Conservation (phyloP, 352 stramenopile genomes). For the Pythium dissimile region DNA sequence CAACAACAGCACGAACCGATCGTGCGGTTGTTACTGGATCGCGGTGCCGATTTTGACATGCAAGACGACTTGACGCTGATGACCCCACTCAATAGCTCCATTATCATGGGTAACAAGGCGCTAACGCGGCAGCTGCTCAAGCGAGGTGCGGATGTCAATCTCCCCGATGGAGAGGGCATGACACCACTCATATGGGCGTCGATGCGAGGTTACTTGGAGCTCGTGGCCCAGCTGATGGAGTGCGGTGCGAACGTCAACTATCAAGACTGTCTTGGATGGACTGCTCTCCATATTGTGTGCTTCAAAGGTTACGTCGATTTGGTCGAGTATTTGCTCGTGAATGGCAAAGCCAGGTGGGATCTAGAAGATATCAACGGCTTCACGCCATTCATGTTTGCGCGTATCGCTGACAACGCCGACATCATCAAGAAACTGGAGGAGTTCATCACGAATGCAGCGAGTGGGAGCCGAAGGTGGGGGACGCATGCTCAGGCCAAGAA, state of each 20-base stretch:
- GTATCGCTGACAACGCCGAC: constrained; percentile 63
- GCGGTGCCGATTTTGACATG: constrained; percentile 58
- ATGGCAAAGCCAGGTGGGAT: constrained; percentile 33
- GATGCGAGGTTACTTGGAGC: constrained; percentile 66
- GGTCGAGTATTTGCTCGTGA: constrained; percentile 69
- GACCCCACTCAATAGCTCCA: constrained; percentile 65
- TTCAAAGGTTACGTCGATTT: constrained; percentile 69
- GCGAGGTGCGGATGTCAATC: constrained; percentile 47
- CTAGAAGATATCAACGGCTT: constrained; percentile 69
- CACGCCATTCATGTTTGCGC: constrained; percentile 62
- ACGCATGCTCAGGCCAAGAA: constrained; percentile 23
- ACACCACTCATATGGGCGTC: constrained; percentile 64
- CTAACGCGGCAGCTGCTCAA: constrained; percentile 56
- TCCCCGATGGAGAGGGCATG: constrained; percentile 56
- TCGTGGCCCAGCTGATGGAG: constrained; percentile 67
- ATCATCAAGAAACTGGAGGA: constrained; percentile 57
- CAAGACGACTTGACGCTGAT: constrained; percentile 54
- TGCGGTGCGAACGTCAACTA: constrained; percentile 54
- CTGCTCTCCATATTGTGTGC: constrained; percentile 64
- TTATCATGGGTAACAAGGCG: constrained; percentile 85
- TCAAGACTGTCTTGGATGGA: constrained; percentile 64
- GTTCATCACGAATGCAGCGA: constrained; percentile 32
- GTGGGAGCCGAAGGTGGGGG: constrained; percentile 27
- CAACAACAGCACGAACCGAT: constrained; percentile 77
- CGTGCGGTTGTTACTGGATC: constrained; percentile 62